Conservation (phyloP, 352 stramenopile genomes). For the Globisporangium middletonii region DNA sequence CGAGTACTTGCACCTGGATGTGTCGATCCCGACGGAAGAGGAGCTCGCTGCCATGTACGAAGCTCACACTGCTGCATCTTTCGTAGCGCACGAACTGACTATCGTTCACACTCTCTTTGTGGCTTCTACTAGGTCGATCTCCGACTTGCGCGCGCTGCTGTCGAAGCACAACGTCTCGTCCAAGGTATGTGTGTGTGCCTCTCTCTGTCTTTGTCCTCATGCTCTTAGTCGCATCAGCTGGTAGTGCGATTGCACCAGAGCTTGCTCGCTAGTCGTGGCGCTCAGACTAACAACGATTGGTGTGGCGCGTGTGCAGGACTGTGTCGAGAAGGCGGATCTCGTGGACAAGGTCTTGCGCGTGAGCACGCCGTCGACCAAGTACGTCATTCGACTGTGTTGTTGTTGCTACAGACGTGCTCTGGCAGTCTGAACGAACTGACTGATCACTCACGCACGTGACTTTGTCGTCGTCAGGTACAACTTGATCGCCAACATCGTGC, state of each 20-base stretch:
- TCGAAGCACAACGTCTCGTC: constrained; percentile 41
- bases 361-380: constrained; percentile 62
- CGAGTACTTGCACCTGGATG: constrained; percentile 76
- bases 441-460: constrained; percentile 3
- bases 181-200: constrained; percentile 18
- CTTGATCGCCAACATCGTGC: constrained; percentile 96
- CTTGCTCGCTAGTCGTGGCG: no score
- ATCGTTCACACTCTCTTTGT: background rate
- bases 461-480: constrained; percentile 89
- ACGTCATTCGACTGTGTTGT: constrained; percentile 2
- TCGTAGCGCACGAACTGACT: background rate
- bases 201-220: no score
- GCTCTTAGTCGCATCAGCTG: no score
- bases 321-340: constrained; percentile 75
- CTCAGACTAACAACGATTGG: background rate
- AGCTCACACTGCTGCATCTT: background rate
- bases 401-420: background rate
- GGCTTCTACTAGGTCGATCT: constrained; percentile 35
- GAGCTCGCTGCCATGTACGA: constrained; percentile 40
- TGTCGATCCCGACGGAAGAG: constrained; percentile 38
- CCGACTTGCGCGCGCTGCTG: constrained; percentile 54
- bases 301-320: constrained; percentile 32
- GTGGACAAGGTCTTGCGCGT: constrained; percentile 57
- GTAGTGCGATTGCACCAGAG: no score
- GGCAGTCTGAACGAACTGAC: background rate